Base-by-base conservation (phyloP, 2,329 filamentous ascomycete species). In the Talaromyces pinophilus region DNA sequence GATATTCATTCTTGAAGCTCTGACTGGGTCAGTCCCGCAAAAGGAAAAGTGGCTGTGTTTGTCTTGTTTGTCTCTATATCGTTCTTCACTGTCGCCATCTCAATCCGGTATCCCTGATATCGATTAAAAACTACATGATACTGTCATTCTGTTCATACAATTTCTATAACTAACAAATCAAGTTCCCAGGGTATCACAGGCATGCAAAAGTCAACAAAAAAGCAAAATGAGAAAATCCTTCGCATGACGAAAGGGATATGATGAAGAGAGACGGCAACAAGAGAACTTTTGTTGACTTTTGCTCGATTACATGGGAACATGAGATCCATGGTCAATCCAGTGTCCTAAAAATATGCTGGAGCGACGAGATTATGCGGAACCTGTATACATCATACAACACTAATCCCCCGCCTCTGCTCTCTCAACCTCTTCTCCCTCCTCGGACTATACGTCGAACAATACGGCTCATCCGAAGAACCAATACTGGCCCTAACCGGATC, bases 391-490 rank as follows among this genome's bases (percentile, higher is more conserved):
- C 69, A 77, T 61, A 72, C 72, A 66, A 78, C 74, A 67, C 76
- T 75, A 38, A 78, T 71, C 17, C 77, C 74, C 52, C 72, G 71
- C 25, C 72, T 71, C 59, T 78, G 75, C 10, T 71, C 74, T 55
- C 77, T 72, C 74, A 78, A 74, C 61, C 78, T 75, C 65, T 77
- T 73, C 63, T 80, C 78, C n/a, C 78, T 72, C 60, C 77, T 70
- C 40, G 74, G 76, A 72, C 74, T 80, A 72, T 77, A 79, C 46
- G 74, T 74, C 44, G 76, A 74, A 63, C 73, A 80, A 61, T 76
- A 80, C 40, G 78, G 77, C 65, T 80, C 79, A 67, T 79, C 77
- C 11, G 77, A 72, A 1, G 76, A 78, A 3, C 78, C 78, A 61
- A 79, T 75, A 65, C 70, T 77, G 17, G 73, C 73, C 48, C 77